These are phyloP conservation scores for Colletotrichum agaves DNA, from an alignment of 2,329 filamentous ascomycete genomes.

Conservation along the genomic window DNA sequence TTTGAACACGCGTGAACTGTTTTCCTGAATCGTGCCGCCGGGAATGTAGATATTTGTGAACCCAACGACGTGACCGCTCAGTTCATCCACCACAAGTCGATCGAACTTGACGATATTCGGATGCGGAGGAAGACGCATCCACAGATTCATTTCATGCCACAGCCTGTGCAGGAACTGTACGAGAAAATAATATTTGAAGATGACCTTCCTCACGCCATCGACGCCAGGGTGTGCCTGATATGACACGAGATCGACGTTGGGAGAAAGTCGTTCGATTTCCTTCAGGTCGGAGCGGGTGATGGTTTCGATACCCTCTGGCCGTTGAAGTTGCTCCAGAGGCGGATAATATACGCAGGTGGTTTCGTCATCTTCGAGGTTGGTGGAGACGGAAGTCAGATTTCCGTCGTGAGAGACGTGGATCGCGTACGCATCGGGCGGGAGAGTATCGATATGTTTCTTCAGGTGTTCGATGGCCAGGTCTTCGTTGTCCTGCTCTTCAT, in stretches of 20 bases:
- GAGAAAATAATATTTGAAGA: not conserved
- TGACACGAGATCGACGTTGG: not conserved
- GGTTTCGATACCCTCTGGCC: slow-evolving; percentile 37
- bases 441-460: slow-evolving; percentile 39
- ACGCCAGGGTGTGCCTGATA: not conserved
- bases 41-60: slow-evolving; percentile 45
- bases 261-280: not conserved
- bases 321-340: slow-evolving; percentile 38
- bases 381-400: slow-evolving; percentile 41
- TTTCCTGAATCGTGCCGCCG: not conserved
- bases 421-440: slow-evolving; percentile 38
- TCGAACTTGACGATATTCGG: slow-evolving; percentile 51
- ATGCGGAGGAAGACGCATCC: slow-evolving; percentile 49
- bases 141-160: slow-evolving; percentile 51
- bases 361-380: slow-evolving; percentile 43
- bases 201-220: not conserved
- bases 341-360: slow-evolving; percentile 43
- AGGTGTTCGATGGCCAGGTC: slow-evolving; percentile 42
- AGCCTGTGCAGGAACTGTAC: slow-evolving; percentile 37
- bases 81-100: slow-evolving; percentile 47
- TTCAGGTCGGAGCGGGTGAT: not conserved
- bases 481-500: slow-evolving; percentile 42
- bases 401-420: slow-evolving; percentile 41
- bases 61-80: slow-evolving; percentile 48
- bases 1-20: not conserved